Evolutionary conservation across 495 filamentous ascomycete genomes (phyloP).

Genomic region (Neurospora tetraspora): DNA sequence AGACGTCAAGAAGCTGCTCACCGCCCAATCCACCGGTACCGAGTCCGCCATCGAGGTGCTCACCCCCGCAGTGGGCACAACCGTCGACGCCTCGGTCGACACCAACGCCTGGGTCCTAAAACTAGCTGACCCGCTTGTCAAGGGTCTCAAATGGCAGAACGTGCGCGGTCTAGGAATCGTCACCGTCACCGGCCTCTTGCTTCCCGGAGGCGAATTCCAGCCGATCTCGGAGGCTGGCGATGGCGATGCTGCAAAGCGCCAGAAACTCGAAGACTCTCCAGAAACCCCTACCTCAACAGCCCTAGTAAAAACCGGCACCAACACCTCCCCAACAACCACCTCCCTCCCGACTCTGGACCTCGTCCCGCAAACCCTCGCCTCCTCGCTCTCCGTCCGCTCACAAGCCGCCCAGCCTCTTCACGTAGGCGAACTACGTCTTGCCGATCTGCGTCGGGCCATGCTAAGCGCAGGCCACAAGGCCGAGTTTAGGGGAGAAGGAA

Average conservation of each 20-base stretch:
- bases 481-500: conserved; percentile 91
- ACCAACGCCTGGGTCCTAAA: conserved; percentile 96
- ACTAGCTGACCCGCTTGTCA: conserved; percentile 70
- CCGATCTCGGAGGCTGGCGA: conserved; percentile 46
- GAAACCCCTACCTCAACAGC: neutral
- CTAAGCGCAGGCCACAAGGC: conserved; percentile 72
- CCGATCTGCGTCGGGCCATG: conserved; percentile 79
- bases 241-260: neutral
- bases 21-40: conserved; percentile 33
- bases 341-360: conserved; percentile 61
- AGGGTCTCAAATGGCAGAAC: conserved; percentile 86
- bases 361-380: conserved; percentile 63
- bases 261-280: conserved; percentile 18
- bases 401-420: conserved; percentile 74
- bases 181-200: conserved; percentile 61
- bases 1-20: conserved; percentile 70
- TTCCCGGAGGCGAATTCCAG: conserved; percentile 29
- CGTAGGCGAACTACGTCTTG: conserved; percentile 84
- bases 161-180: conserved; percentile 83
- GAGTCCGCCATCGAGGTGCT: conserved; percentile 52
- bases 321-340: neutral
- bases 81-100: conserved; percentile 85
- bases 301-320: neutral
- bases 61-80: conserved; percentile 60
- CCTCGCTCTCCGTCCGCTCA: conserved; percentile 64